Percentiles rank a stretch among this genome's conserved stretches.
Conservation (phyloP, 306 rosid genomes). For the Macrotyloma uniflorum region DNA sequence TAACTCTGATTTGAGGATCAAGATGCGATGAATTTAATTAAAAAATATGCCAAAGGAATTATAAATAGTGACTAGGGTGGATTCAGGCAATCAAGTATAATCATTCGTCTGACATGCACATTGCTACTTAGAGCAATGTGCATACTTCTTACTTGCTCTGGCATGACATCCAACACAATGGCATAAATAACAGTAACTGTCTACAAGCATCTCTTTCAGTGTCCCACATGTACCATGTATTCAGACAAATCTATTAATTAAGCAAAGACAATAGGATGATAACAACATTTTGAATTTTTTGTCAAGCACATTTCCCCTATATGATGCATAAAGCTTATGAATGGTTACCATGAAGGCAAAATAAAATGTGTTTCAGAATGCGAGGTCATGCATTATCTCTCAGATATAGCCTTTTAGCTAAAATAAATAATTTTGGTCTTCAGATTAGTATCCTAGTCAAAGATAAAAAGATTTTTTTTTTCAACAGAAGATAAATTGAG, state of each 20-base stretch:
- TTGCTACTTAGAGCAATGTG: slow-evolving; percentile 10
- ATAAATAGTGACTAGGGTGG: background rate
- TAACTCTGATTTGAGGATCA: slow-evolving; percentile 18
- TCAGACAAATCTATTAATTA: slow-evolving; percentile 27
- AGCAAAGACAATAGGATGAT: slow-evolving; percentile 11
- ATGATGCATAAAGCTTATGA: background rate
- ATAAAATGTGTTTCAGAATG: slow-evolving; percentile 4
- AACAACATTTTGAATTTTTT: slow-evolving; percentile 15
- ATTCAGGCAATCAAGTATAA: slow-evolving; percentile 29
- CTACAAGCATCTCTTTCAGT: slow-evolving; percentile 20
- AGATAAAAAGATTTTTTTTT: background rate
- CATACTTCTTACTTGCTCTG: slow-evolving; percentile 28
- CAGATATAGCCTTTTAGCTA: background rate
- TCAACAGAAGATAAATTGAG: background rate
- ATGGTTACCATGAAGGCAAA: slow-evolving; percentile 20
- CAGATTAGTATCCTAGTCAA: slow-evolving; percentile 15
- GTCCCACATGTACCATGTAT: slow-evolving; percentile 19
- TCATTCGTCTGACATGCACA: background rate
- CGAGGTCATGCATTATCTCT: slow-evolving; percentile 6
- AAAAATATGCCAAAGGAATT: slow-evolving; percentile 12
- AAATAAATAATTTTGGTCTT: background rate
- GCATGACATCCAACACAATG: slow-evolving; percentile 25
- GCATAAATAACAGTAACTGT: slow-evolving; percentile 14
- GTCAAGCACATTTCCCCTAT: slow-evolving; percentile 10
- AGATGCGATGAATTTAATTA: background rate